phyloP scores from a whole-genome alignment of 2,329 filamentous ascomycete species.

The Massarina eburnea region DNA sequence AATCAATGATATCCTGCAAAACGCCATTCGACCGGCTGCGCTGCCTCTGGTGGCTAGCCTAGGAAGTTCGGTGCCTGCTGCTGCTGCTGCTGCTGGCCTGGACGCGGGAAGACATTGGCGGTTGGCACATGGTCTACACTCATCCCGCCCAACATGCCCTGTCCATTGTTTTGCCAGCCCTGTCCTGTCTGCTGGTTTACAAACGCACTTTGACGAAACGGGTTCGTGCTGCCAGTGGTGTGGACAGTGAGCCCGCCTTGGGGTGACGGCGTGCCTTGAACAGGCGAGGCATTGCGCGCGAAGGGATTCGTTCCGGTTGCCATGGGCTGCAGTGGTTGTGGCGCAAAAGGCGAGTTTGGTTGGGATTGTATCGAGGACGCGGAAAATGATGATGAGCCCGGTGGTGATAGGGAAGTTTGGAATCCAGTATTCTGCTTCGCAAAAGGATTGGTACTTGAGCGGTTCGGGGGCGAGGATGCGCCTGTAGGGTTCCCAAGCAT shows the following conservation, averaged over 20 bases:
- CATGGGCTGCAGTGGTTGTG: conserved; percentile 54
- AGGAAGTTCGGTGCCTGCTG: conserved; percentile 28
- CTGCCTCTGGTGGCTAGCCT: conserved; percentile 16
- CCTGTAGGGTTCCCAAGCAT: conserved; percentile 35
- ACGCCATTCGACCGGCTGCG: background rate
- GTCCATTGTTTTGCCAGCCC: conserved; percentile 77
- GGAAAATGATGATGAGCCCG: conserved; percentile 29
- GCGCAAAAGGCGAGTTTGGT: conserved; percentile 30
- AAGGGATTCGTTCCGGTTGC: conserved; percentile 75
- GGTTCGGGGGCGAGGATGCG: conserved; percentile 48
- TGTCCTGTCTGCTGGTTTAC: conserved; percentile 85
- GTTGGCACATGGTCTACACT: conserved; percentile 78
- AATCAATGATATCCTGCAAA: background rate
- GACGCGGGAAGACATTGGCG: conserved; percentile 82
- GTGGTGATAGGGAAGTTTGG: conserved; percentile 28
- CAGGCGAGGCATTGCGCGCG: conserved; percentile 55
- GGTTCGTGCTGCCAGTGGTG: conserved; percentile 87
- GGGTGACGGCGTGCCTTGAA: conserved; percentile 29
- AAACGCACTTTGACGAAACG: conserved; percentile 88
- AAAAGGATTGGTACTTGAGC: conserved; percentile 84
- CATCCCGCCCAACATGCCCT: conserved; percentile 74
- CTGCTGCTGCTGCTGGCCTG: conserved; percentile 52
- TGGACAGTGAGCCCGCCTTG: conserved; percentile 61
- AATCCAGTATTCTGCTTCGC: conserved; percentile 60
- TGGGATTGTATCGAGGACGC: conserved; percentile 31